A percentile compares a stretch with the other conserved stretches of the same genome.
These are phyloP conservation scores for Ophiostoma sp. DNA, from an alignment of 2,329 filamentous ascomycete species.

Conservation along the genomic window DNA sequence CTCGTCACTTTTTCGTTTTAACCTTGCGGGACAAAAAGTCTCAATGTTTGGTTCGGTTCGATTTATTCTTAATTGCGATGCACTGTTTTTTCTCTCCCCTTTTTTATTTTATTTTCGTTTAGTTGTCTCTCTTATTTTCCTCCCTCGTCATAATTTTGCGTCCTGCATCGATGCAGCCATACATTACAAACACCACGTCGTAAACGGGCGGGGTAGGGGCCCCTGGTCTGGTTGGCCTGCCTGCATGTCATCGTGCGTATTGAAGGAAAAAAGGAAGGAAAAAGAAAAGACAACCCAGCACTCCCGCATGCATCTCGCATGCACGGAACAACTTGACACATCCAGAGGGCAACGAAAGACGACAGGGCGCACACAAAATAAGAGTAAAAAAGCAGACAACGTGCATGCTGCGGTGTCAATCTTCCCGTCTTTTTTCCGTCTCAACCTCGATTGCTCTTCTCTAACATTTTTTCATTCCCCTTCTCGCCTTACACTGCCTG, in stretches of 20 bases:
- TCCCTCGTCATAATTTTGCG: not conserved
- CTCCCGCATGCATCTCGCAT: not conserved
- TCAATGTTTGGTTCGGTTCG: not conserved
- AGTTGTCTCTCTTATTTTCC: no score
- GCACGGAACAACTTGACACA: not conserved
- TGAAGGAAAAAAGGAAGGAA: not conserved
- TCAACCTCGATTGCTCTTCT: not conserved
- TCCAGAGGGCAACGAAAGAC: not conserved
- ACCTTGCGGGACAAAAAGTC: not conserved
- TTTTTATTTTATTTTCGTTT: not conserved
- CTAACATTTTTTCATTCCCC: no score
- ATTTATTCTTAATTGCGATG: not conserved
- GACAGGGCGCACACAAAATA: not conserved
- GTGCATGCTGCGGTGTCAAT: not conserved
- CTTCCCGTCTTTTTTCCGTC: not conserved
- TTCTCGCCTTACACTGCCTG: not conserved
- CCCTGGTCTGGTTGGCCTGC: not conserved
- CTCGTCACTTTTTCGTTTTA: not conserved
- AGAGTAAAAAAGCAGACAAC: not conserved
- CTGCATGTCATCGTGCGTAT: constrained; percentile 12
- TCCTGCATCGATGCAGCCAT: not conserved
- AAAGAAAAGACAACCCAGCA: not conserved
- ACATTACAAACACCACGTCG: not conserved
- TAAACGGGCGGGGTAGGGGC: constrained; percentile 8
- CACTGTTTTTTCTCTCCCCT: not conserved